Evolutionary conservation across 345 rosid genomes (phyloP), one percentile per base, ranked within the genome.

Genomic region (Nasturtium officinale): DNA sequence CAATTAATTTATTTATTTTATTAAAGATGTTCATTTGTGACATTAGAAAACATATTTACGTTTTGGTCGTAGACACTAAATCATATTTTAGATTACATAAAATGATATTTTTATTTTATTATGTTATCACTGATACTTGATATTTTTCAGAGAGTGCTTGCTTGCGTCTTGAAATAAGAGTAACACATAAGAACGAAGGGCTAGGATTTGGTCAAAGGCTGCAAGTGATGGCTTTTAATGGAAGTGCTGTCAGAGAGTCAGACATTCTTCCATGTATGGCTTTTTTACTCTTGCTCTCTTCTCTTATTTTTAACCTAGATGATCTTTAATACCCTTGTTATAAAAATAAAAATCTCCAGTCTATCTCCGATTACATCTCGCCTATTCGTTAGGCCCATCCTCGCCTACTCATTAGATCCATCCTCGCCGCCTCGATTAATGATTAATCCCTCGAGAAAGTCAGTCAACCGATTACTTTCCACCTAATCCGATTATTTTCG

Each of bases 161-260:
- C 18, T 50, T 75, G 55, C 33, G 32, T 61, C 69, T 75, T 30
- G 64, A 43, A 52, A 75, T 18, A 6, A 29, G 74, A 75, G 74
- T 67, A 35, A 42, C 21, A 15, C 62, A 51, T 60, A 29, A 48
- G 20, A 37, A 67, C 57, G 65, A 54, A 61, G 40, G 74, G 64
- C 23, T 53, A 75, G 8, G 69, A 69, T 76, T 53, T 62, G 75
- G 79, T 69, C 79, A 76, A 76, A 76, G 79, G 35, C 79, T 62
- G 75, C 75, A 17, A 62, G 37, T 35, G 45, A 46, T 53, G 25
- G 35, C 58, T 57, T 54, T 62, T 47, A 54, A 61, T 69, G 43
- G 46, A 69, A 62, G 12, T 61, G 18, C 23, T 54, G 64, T 61
- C 75, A 69, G 45, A 33, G 17, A 43, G 25, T 69, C 70, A 69